Evolutionary conservation across 345 rosid species (phyloP), one percentile per base, ranked within the genome.

Genomic region (Toxicodendron radicans): DNA sequence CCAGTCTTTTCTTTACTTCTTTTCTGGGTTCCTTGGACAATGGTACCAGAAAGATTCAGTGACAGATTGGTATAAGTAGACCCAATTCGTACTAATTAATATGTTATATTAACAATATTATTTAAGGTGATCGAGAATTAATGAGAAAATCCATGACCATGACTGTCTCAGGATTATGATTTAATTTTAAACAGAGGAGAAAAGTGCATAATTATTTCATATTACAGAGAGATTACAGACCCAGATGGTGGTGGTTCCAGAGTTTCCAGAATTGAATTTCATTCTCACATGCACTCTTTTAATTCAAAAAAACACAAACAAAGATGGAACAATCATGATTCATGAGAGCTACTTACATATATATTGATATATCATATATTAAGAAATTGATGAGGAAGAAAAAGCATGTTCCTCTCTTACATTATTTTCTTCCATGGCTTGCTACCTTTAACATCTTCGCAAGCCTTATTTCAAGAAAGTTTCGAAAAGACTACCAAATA

Each of bases 401-500:
- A 73, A 12, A 18, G 16, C 46, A 79, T 60, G 33, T 64, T 77
- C 76, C 74, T 69, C 27, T 54, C 48, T 35, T 35, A 71, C 83
- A 73, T 86, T 79, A 76, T 83, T 82, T 73, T 38, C 64, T 76
- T 60, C 74, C 65, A 57, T 79, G 76, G 78, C 75, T 74, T 62
- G 75, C 79, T 69, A 63, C 58, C 79, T 56, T 82, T 53, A 66
- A 64, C 74, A 74, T 83, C 64, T 81, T 64, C 76, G 76, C 84
- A 80, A 78, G 88, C 84, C 80, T 86, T 88, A 83, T 87, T 85
- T 73, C 41, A 64, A 35, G 20, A 54, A 67, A 72, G 72, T 70
- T 70, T 38, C 65, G 43, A 13, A 61, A 73, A 56, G 59, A 56
- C 58, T 58, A 68, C 41, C 48, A 33, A 48, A 62, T 81, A 71